Conservation (phyloP, 1,284 basidiomycete species). For the Anthracocystis setariae region DNA sequence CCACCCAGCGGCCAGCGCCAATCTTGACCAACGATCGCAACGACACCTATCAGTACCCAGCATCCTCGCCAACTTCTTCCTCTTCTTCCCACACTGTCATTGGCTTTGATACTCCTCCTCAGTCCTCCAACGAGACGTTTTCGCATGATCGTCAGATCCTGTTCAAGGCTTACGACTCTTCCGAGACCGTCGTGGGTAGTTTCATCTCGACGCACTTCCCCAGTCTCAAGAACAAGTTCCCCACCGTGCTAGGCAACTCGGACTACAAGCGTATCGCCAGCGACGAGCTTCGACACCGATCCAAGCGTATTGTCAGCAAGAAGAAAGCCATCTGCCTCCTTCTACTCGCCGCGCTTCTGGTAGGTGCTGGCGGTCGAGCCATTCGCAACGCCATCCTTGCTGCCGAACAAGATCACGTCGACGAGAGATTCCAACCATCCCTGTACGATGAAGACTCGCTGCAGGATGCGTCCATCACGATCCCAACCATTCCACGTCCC, state of each 20-base stretch:
- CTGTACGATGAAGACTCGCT: constrained; percentile 36
- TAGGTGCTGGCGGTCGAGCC: constrained; percentile 14
- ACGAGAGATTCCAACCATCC: constrained; percentile 3
- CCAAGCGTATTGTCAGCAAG: constrained; percentile 1
- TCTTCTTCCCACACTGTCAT: constrained; percentile 19
- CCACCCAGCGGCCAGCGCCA: constrained; percentile 1
- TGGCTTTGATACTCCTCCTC: constrained; percentile 6
- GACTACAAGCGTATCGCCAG: constrained; percentile 15
- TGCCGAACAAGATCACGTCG: not conserved
- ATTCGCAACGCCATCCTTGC: constrained; percentile 1
- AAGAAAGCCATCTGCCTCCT: constrained; percentile 17
- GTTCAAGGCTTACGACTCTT: constrained; percentile 7
- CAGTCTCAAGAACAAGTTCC: constrained; percentile 18
- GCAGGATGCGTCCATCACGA: constrained; percentile 19
- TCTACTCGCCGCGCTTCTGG: constrained; percentile 23
- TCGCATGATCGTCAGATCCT: constrained; percentile 6
- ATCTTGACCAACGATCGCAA: not conserved
- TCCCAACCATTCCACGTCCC: constrained; percentile 28
- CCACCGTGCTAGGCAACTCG: not conserved
- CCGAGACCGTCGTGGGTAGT: constrained; percentile 18
- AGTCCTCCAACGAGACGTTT: not conserved
- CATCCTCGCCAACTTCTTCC: constrained; percentile 14
- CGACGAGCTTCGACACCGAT: not conserved
- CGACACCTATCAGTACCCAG: constrained; percentile 4
- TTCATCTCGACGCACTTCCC: constrained; percentile 17